Evolutionary conservation across 495 filamentous ascomycete genomes (phyloP), one percentile per base, ranked within the genome.

Genomic region (Venustampulla echinocandica): DNA sequence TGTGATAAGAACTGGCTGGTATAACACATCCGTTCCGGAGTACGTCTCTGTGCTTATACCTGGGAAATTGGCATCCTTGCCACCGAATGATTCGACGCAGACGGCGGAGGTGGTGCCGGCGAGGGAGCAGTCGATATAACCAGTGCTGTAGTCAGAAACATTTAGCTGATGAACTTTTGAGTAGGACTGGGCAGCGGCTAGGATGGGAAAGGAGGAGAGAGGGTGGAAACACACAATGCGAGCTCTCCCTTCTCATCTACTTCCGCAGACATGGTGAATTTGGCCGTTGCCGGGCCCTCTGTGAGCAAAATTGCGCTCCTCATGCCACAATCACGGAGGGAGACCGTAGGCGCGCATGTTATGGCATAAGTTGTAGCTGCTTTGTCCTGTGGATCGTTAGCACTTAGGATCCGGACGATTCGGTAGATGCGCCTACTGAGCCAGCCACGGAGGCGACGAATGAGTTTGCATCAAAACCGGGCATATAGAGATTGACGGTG

Each of bases 101-200:
- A 79, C 76, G 67, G 62, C 76, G 5, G 74, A 76, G 34, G 73
- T 73, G 10, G 70, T 73, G 3, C 57, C 72, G 0, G 74, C 76
- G 14, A 59, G 77, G 33, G 70, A 69, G 23, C 68, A 79, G 39
- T 72, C 71, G 3, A 75, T 65, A 0, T 45, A 64, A 11, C 67
- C 69, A 7, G 77, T 55, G 38, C 65, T 67, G 36, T 23, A 20
- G 17, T 15, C 13, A 35, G 27, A 35, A 4, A 7, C 13, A 17
- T 23, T 39, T n/a, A n/a, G n/a, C n/a, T n/a, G n/a, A n/a, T n/a
- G n/a, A n/a, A n/a, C n/a, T n/a, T n/a, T n/a, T n/a, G n/a, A n/a
- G n/a, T n/a, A n/a, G n/a, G n/a, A n/a, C n/a, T n/a, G n/a, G n/a
- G n/a, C n/a, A n/a, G n/a, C n/a, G n/a, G n/a, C n/a, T n/a, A n/a